A percentile compares a stretch with the other conserved stretches of the same genome.
phyloP scores from a whole-genome alignment of 768 basidiomycete species.

The Leccinum fibrillosum region DNA sequence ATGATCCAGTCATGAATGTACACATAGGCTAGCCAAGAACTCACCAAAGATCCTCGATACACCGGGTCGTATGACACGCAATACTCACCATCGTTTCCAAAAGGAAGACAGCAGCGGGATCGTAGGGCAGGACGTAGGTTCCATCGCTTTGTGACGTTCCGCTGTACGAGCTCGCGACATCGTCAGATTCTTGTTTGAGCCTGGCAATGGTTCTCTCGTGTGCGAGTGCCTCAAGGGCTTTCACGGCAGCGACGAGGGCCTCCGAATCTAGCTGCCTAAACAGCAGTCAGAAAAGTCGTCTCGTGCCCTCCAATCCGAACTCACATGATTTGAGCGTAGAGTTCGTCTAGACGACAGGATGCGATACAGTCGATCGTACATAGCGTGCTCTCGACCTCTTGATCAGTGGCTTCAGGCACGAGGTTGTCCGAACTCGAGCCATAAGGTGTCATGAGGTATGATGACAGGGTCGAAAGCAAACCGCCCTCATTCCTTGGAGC shows the following conservation, averaged over 20 bases:
- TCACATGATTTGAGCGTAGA: conserved; percentile 92
- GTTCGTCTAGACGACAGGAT: conserved; percentile 89
- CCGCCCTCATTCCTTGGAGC: conserved; percentile 80
- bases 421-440: conserved; percentile 66
- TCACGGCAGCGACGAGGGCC: conserved; percentile 78
- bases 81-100: conserved; percentile 95
- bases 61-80: conserved; percentile 66
- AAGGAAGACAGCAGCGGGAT: conserved; percentile 92
- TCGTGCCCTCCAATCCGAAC: conserved; percentile 28
- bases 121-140: conserved; percentile 73
- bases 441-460: conserved; percentile 96
- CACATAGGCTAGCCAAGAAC: conserved; percentile 19
- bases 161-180: conserved; percentile 37
- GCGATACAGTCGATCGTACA: conserved; percentile 94
- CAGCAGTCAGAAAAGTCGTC: conserved; percentile 7
- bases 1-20: background rate
- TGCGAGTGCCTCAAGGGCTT: conserved; percentile 84
- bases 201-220: conserved; percentile 85
- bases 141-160: conserved; percentile 39
- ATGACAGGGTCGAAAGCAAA: conserved; percentile 87
- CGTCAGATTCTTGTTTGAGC: conserved; percentile 68
- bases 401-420: conserved; percentile 85
- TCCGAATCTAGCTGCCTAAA: conserved; percentile 73
- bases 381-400: conserved; percentile 90
- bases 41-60: conserved; percentile 88